These are phyloP conservation scores for Rhynchospora tenuis DNA, from an alignment of 176 grass and related monocot species.

Conservation along the genomic window DNA sequence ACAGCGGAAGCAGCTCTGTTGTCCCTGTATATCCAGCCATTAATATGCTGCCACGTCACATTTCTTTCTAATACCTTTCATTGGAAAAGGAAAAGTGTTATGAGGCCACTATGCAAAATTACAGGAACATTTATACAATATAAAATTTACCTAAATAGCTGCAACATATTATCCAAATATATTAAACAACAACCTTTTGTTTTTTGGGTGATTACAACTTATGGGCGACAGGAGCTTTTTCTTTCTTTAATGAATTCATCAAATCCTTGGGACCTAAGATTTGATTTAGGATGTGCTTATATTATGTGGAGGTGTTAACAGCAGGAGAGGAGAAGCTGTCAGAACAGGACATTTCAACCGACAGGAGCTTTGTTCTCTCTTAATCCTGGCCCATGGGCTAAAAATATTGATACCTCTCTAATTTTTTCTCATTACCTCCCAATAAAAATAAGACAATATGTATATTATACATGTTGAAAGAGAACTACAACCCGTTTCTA, in stretches of 20 bases:
- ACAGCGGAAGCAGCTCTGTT: not conserved
- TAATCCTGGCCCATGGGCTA: not conserved
- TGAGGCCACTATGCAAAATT: not conserved
- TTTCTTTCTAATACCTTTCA: not conserved
- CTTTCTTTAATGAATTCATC: not conserved
- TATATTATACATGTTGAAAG: not conserved
- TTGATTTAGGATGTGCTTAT: not conserved
- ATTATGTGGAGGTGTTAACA: not conserved
- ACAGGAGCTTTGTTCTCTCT: not conserved
- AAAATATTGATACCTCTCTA: not conserved
- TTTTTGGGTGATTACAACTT: not conserved
- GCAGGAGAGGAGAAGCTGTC: conserved; percentile 24
- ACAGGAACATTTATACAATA: not conserved
- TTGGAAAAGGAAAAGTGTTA: not conserved
- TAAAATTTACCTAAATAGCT: not conserved
- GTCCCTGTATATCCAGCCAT: not conserved
- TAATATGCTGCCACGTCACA: not conserved
- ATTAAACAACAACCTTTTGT: not conserved
- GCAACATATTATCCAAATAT: not conserved
- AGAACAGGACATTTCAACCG: conserved; percentile 22
- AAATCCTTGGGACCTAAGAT: not conserved
- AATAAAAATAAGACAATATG: not conserved
- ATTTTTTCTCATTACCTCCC: not conserved
- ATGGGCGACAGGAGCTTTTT: not conserved
- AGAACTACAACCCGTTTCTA: too few relatives aligned